These are phyloP conservation scores for Nasturtium officinale DNA, from an alignment of 345 rosid genomes.

Conservation along the genomic window DNA sequence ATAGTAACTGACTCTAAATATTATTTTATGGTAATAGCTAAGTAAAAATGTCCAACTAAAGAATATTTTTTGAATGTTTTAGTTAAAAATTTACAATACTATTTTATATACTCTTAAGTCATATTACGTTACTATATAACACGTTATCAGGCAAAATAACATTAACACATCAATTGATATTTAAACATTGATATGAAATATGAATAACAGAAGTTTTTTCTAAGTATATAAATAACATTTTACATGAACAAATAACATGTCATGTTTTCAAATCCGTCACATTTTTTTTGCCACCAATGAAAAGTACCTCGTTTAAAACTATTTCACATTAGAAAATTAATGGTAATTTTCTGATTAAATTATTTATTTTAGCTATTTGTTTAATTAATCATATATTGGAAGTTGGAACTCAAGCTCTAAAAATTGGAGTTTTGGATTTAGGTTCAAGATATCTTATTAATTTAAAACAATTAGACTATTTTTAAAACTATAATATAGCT, in stretches of 20 bases:
- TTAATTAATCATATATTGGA: not conserved
- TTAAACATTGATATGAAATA: too few species aligned
- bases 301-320: not conserved
- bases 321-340: too few species aligned
- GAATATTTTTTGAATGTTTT: not conserved
- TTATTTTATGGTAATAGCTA: not conserved
- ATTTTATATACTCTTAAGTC: too few species aligned
- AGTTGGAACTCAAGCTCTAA: not conserved
- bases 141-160: not conserved
- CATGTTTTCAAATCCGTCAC: not conserved
- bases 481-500: too few species aligned
- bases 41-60: not conserved
- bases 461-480: not conserved
- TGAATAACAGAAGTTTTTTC: too few species aligned
- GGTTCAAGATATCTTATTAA: not conserved
- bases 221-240: too few species aligned
- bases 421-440: not conserved
- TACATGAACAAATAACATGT: not conserved
- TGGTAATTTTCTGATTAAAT: not conserved
- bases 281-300: not conserved
- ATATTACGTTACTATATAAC: too few species aligned
- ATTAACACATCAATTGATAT: too few species aligned
- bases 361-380: too few species aligned
- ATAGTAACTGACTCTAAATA: not conserved
- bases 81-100: too few species aligned